These are phyloP conservation scores for Fusarium pseudograminearum DNA, from an alignment of 2,329 filamentous ascomycete genomes.

Conservation along the genomic window DNA sequence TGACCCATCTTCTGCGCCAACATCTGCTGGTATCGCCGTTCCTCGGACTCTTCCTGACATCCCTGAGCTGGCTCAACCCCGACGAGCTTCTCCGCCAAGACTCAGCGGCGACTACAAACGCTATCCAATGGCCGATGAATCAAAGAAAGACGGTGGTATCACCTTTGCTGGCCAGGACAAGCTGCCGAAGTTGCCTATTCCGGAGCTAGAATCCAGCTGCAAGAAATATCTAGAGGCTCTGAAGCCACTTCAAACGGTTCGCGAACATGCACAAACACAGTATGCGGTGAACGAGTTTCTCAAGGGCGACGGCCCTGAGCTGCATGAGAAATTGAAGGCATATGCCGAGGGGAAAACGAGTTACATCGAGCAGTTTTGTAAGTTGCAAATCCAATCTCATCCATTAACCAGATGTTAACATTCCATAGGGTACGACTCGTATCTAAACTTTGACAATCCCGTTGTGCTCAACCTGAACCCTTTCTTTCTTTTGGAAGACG, in stretches of 20 bases:
- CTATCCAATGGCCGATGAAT: conserved; percentile 67
- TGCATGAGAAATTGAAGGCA: conserved; percentile 89
- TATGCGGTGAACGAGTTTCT: conserved; percentile 87
- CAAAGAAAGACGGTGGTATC: conserved; percentile 74
- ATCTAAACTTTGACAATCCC: conserved; percentile 96
- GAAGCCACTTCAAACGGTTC: conserved; percentile 80
- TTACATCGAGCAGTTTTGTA: conserved; percentile 99
- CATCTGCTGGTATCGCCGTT: conserved; percentile 49
- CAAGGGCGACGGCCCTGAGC: conserved; percentile 79
- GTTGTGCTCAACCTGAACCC: conserved; percentile 98
- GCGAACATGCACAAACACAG: conserved; percentile 86
- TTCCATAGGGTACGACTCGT: conserved; percentile 91
- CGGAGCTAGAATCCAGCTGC: conserved; percentile 82
- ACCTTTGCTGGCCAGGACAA: conserved; percentile 92
- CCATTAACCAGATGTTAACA: conserved; percentile 16
- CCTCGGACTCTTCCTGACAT: conserved; percentile 58
- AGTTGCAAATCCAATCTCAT: neutral
- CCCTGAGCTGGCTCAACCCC: conserved; percentile 44
- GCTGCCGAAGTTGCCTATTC: conserved; percentile 92
- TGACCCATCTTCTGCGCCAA: conserved; percentile 45
- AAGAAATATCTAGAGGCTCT: conserved; percentile 83
- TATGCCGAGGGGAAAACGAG: conserved; percentile 93
- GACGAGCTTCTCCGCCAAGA: conserved; percentile 41
- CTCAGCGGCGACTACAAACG: conserved; percentile 53
- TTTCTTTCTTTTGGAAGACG: conserved; percentile 97